Evolutionary conservation across 2,329 filamentous ascomycete species (phyloP), one percentile per base, ranked within the genome.

Genomic region (Penicillium sp.): DNA sequence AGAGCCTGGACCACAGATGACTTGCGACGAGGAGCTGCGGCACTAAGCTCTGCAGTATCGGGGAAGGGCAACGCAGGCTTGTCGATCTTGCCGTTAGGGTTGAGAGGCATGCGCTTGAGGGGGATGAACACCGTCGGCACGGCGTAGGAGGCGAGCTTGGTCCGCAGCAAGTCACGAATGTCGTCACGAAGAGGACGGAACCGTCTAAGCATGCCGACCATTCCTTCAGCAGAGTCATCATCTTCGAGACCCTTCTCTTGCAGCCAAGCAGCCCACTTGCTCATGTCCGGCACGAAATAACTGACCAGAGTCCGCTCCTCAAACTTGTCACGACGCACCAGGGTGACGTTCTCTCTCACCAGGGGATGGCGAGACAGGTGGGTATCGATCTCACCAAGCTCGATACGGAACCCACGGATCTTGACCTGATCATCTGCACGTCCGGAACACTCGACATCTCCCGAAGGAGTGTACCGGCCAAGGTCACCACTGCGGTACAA

Each of bases 321-420:
- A 64, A 89, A 81, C 61, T 84, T 83, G 69, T 95, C 84, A 69
- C 88, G 81, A 67, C 88, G 81, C 4, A 97, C 81, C 3, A 97
- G 73, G 0, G 91, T 97, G 58, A 88, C 83, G 69, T 86, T 88
- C 57, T 97, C 91, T 34, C 88, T 79, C 22, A 97, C 80, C 22
- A 94, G 71, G 1, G 80, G 82, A 69, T 87, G 81, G 38, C 82
- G 78, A 47, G 82, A 85, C 41, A 96, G 73, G 65, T 95, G 84
- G 37, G 77, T 85, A 68, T 97, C 90, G 58, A 97, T 96, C 58
- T 97, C 93, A 55, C 85, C 85, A 40, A 97, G 82, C 71, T 98
- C 93, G 58, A 98, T 95, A 53, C 91, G 80, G 77, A 96, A 97
- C 1, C 91, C 91, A 53, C 93, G 85, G 57, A 97, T 91, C 75